Evolutionary conservation across 106 monocot genomes (phyloP).

Genomic region (Agapanthus africanus): DNA sequence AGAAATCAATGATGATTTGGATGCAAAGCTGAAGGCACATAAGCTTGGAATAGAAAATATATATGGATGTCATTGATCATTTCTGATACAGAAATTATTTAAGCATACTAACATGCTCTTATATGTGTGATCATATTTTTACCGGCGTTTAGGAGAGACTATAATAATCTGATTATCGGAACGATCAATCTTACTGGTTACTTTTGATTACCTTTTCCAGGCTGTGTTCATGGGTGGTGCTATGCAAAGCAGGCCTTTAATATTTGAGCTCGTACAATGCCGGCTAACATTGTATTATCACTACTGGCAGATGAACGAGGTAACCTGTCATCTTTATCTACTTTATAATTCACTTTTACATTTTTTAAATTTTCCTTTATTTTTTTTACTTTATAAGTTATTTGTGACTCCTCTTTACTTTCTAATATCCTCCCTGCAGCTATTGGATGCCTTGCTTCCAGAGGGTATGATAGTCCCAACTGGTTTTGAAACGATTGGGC

Average conservation of each 20-base stretch:
- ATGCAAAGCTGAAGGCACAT: no score
- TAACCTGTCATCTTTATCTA: slow-evolving; percentile 10
- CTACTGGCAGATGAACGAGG: slow-evolving; percentile 94
- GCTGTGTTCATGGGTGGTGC: slow-evolving; percentile 36
- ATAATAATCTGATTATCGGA: no score
- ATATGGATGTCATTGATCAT: no score
- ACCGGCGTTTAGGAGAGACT: no score
- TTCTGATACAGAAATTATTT: no score
- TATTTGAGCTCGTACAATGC: slow-evolving; percentile 67
- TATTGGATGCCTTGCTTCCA: slow-evolving; percentile 74
- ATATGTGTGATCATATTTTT: no score
- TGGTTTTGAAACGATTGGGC: slow-evolving; percentile 92
- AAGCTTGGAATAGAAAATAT: no score
- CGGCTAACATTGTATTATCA: slow-evolving; percentile 70
- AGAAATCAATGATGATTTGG: no score
- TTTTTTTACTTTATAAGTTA: neutral
- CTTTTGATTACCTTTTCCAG: slow-evolving; percentile 30
- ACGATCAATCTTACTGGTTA: no score
- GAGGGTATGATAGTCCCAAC: slow-evolving; percentile 58
- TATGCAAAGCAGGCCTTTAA: slow-evolving; percentile 7
- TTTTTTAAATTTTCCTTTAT: slow-evolving; percentile 2
- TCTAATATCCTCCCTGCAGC: slow-evolving; percentile 25
- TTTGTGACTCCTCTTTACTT: neutral
- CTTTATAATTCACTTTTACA: neutral
- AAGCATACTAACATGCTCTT: no score